Conservation (phyloP, 305 asterid genomes). For the Caryopteris hybrid region DNA sequence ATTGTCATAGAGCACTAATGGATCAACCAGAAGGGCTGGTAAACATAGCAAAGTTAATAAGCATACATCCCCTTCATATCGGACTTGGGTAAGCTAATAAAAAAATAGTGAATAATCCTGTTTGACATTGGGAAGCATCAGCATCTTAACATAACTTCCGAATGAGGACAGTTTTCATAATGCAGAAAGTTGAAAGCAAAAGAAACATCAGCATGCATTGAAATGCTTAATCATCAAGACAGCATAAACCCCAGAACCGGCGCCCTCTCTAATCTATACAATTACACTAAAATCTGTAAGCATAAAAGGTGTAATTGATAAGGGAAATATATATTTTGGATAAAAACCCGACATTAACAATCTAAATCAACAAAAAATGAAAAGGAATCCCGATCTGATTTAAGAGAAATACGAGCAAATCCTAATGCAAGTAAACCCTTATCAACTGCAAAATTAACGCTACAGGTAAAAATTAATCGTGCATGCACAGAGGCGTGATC, state of each 20-base stretch:
- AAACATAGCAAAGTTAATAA: conserved; percentile 1
- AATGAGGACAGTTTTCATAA: not conserved
- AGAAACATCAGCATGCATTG: not conserved
- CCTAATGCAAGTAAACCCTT: no score
- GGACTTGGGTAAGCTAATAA: not conserved
- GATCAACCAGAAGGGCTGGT: not conserved
- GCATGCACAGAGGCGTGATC: no score
- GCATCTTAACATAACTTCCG: not conserved
- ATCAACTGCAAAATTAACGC: no score
- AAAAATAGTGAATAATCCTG: not conserved
- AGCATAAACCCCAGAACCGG: conserved; percentile 8
- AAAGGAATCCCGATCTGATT: conserved; percentile 21
- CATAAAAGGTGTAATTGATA: no score
- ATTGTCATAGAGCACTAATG: not conserved
- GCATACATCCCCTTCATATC: not conserved
- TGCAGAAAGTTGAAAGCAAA: not conserved
- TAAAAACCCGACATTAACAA: not conserved
- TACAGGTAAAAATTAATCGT: not conserved
- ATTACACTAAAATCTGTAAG: not conserved
- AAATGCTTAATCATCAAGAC: not conserved
- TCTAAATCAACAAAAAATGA: not conserved
- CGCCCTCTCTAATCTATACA: not conserved
- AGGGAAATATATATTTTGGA: no score
- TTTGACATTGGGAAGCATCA: not conserved
- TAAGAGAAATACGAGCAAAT: conserved; percentile 2